Percentiles rank a stretch among this genome's conserved stretches.
Conservation (phyloP, 805 yeast genomes). For the Candida chauliodis region DNA sequence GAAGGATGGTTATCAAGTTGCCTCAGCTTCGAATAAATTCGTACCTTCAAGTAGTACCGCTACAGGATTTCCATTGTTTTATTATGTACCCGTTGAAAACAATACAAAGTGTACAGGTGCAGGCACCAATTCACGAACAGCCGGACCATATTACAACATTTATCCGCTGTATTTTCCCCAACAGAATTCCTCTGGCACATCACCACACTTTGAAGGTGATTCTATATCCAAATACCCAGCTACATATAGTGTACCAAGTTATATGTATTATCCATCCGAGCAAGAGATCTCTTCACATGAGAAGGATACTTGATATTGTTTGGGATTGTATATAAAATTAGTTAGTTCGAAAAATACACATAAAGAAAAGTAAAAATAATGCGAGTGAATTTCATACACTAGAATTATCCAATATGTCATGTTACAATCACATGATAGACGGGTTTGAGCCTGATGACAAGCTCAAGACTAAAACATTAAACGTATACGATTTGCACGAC, state of each 20-base stretch:
- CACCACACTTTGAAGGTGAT: not conserved
- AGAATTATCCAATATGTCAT: slow-evolving; percentile 1
- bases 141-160: slow-evolving; percentile 8
- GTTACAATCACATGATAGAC: slow-evolving; percentile 5
- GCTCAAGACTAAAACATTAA: not conserved
- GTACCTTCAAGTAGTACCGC: slow-evolving; percentile 1
- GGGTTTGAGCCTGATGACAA: not conserved
- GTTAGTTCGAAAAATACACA: not conserved
- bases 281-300: slow-evolving; percentile 9
- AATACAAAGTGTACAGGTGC: not conserved
- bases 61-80: slow-evolving; percentile 9
- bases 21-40: not conserved
- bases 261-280: slow-evolving; percentile 11
- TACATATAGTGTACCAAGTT: slow-evolving; percentile 9
- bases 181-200: not conserved
- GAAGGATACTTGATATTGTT: slow-evolving; percentile 5
- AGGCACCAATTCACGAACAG: not conserved
- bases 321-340: not conserved
- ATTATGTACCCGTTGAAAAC: slow-evolving; percentile 10
- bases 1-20: not conserved
- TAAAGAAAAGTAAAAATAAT: no score
- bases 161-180: slow-evolving; percentile 8
- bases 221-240: not conserved
- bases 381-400: no score
- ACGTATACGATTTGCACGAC: not conserved